Conservation (phyloP, 2,329 filamentous ascomycete genomes). For the Aspergillus brasiliensis region DNA sequence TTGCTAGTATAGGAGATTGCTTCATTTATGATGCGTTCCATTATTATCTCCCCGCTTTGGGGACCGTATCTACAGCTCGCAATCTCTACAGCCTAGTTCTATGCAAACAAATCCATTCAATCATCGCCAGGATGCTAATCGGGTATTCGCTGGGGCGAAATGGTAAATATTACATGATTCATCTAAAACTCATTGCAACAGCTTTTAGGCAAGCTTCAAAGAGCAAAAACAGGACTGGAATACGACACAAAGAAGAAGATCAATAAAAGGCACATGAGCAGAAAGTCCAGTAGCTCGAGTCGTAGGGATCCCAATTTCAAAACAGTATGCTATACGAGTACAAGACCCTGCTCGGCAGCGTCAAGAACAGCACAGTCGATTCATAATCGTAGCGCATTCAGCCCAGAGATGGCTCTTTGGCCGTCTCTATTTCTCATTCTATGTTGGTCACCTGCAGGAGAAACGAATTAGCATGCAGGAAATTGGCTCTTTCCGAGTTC, state of each 20-base stretch:
- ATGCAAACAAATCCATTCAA: constrained; percentile 8
- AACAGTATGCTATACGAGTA: constrained; percentile 23
- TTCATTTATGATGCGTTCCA: too few species aligned
- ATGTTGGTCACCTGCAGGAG: not conserved
- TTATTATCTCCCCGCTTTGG: too few species aligned
- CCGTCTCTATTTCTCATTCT: constrained; percentile 5
- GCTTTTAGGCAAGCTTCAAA: constrained; percentile 2
- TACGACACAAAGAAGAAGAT: constrained; percentile 6
- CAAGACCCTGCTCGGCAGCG: constrained; percentile 19
- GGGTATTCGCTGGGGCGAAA: constrained; percentile 22
- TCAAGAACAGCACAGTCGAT: constrained; percentile 21
- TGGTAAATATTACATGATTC: constrained; percentile 14
- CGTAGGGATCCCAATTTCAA: constrained; percentile 10
- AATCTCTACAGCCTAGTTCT: not conserved
- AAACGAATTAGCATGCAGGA: not conserved
- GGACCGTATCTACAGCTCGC: not conserved
- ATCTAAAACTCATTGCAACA: constrained; percentile 11
- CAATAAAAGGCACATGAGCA: not conserved
- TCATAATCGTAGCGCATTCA: constrained; percentile 27
- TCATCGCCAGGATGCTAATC: constrained; percentile 23
- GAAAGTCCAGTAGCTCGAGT: not conserved
- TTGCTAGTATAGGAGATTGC: too few species aligned
- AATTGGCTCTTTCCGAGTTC: not conserved
- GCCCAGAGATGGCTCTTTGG: constrained; percentile 14
- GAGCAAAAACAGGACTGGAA: not conserved